Evolutionary conservation across 2,329 filamentous ascomycete species (phyloP).

Genomic region (Talaromyces atroroseus): DNA sequence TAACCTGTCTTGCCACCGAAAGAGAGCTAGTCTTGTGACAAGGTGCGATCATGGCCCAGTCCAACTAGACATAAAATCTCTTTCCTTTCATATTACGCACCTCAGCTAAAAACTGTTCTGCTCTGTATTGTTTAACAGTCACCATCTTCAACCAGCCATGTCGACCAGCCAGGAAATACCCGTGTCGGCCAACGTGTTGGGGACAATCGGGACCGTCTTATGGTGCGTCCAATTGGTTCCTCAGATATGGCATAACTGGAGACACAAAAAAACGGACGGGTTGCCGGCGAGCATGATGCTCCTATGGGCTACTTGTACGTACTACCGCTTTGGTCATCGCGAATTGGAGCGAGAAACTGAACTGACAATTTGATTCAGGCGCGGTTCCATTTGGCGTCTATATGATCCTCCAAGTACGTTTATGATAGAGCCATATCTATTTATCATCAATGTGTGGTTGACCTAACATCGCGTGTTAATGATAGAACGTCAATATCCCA

Average conservation of each 20-base stretch:
- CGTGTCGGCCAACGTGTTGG: slow-evolving; percentile 33
- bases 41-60: too few species aligned
- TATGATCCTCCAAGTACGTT: slow-evolving; percentile 43
- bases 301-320: slow-evolving; percentile 54
- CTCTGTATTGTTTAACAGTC: background rate
- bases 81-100: background rate
- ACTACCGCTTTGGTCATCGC: background rate
- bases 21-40: too few species aligned
- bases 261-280: slow-evolving; percentile 56
- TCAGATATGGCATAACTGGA: slow-evolving; percentile 59
- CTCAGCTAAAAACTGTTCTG: too few species aligned
- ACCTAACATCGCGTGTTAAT: background rate
- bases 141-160: slow-evolving; percentile 8
- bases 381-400: slow-evolving; percentile 49
- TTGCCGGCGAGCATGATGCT: slow-evolving; percentile 58
- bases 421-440: background rate
- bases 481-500: slow-evolving; percentile 51
- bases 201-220: slow-evolving; percentile 37
- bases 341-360: slow-evolving; percentile 19
- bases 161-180: slow-evolving; percentile 23
- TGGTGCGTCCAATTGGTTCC: slow-evolving; percentile 37
- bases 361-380: slow-evolving; percentile 19
- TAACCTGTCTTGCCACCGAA: too few species aligned
- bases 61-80: background rate
- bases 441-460: background rate